Percentiles rank a stretch among this genome's conserved stretches.
Conservation (phyloP, 2,329 filamentous ascomycete genomes). For the Nemania sp. region DNA sequence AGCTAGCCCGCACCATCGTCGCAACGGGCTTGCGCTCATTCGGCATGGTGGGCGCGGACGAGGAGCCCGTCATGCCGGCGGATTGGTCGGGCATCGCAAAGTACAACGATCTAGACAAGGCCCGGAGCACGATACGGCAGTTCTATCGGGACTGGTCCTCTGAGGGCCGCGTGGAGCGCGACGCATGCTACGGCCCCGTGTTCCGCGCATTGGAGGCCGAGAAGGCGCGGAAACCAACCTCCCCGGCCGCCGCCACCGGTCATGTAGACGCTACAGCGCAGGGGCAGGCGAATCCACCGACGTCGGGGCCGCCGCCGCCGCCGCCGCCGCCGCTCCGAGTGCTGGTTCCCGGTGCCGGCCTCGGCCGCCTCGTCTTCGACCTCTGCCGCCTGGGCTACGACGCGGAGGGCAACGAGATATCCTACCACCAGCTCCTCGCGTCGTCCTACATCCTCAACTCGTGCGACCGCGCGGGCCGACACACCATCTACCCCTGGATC, state of each 20-base stretch:
- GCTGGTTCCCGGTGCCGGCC: conserved; percentile 85
- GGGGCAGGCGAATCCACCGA: conserved; percentile 9
- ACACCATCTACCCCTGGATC: conserved; percentile 83
- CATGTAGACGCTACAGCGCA: neutral
- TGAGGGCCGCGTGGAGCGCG: conserved; percentile 74
- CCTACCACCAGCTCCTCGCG: conserved; percentile 92
- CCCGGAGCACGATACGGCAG: conserved; percentile 87
- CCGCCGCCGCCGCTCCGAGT: conserved; percentile 60
- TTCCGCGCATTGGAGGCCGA: conserved; percentile 65
- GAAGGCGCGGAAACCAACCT: conserved; percentile 31
- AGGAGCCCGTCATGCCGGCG: conserved; percentile 54
- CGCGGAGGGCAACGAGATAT: conserved; percentile 92
- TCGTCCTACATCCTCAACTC: conserved; percentile 77
- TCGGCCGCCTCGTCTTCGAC: conserved; percentile 89
- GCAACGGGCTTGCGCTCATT: conserved; percentile 71
- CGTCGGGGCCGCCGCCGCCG: conserved; percentile 42
- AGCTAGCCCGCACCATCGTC: conserved; percentile 79
- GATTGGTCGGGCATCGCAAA: conserved; percentile 75
- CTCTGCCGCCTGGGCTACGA: conserved; percentile 73
- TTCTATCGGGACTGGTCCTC: conserved; percentile 94
- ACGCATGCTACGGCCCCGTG: conserved; percentile 77
- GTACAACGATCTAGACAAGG: conserved; percentile 81
- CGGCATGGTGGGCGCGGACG: conserved; percentile 47
- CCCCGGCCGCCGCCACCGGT: too few relatives aligned
- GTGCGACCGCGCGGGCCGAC: conserved; percentile 62